These are phyloP conservation scores for Elasticomyces elasticus DNA, from an alignment of 495 filamentous ascomycete genomes.

Conservation along the genomic window DNA sequence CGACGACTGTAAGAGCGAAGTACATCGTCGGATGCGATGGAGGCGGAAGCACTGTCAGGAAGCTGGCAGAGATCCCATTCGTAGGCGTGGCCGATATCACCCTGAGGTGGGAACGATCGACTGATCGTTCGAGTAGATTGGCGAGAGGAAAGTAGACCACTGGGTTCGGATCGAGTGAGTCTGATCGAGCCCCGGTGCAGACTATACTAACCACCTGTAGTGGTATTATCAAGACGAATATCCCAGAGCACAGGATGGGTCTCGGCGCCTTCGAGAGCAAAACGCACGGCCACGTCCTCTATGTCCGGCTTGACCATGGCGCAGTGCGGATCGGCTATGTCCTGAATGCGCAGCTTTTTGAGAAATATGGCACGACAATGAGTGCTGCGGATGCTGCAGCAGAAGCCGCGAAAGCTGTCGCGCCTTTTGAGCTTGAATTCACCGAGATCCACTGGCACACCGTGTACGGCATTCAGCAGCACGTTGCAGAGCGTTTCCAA, in stretches of 20 bases:
- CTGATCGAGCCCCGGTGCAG: too few species aligned
- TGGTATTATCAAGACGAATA: slow-evolving; percentile 5
- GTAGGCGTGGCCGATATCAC: too few species aligned
- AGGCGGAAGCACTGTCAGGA: slow-evolving; percentile 1
- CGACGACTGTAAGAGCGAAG: neutral
- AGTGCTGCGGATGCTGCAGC: neutral
- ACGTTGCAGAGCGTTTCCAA: slow-evolving; percentile 2
- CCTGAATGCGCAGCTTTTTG: neutral
- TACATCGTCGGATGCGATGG: slow-evolving; percentile 9
- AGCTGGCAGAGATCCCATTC: slow-evolving; percentile 4
- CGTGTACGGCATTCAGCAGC: slow-evolving; percentile 7
- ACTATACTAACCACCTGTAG: too few species aligned
- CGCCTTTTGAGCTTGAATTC: slow-evolving; percentile 7
- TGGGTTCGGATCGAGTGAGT: slow-evolving; percentile 3
- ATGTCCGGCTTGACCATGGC: slow-evolving; percentile 1
- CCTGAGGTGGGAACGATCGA: too few species aligned
- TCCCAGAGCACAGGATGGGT: neutral
- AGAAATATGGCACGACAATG: slow-evolving; percentile 2
- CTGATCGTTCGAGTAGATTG: too few species aligned
- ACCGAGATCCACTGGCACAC: slow-evolving; percentile 4
- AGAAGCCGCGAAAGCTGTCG: slow-evolving; percentile 1
- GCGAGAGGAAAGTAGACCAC: neutral
- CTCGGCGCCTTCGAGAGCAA: neutral
- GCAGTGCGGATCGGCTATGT: slow-evolving; percentile 5
- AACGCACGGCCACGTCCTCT: slow-evolving; percentile 3